phyloP scores from a whole-genome alignment of 2,329 filamentous ascomycete genomes.

The Diaporthe amygdali region DNA sequence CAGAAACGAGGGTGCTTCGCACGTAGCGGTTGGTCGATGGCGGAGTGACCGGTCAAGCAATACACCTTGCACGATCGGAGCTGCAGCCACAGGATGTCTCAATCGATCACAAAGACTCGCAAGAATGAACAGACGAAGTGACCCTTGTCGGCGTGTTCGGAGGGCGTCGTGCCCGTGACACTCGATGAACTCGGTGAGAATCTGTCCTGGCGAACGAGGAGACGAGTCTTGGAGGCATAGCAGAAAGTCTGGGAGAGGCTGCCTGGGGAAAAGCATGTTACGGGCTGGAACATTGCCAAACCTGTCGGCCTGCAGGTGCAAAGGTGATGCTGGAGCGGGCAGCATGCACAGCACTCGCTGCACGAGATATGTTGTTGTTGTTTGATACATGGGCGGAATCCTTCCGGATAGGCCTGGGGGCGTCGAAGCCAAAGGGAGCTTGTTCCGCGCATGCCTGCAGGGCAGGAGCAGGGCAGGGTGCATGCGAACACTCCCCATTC shows the following conservation, averaged over 20 bases:
- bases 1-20: no score
- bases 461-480: no score
- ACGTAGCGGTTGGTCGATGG: no score
- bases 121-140: neutral
- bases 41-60: no score
- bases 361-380: neutral
- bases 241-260: neutral
- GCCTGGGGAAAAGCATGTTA: neutral
- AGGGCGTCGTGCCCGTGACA: neutral
- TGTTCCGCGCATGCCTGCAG: neutral
- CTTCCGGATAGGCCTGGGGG: neutral
- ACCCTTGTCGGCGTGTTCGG: neutral
- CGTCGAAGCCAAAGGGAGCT: neutral
- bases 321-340: neutral
- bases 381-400: neutral
- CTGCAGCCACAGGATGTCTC: neutral
- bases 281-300: neutral
- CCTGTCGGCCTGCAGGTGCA: neutral
- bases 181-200: neutral
- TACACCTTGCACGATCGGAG: no score
- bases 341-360: neutral
- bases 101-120: neutral
- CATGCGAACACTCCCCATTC: neutral
- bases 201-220: neutral
- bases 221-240: neutral